Conservation (phyloP, 1,284 basidiomycete species). For the Malassezia dermatis region DNA sequence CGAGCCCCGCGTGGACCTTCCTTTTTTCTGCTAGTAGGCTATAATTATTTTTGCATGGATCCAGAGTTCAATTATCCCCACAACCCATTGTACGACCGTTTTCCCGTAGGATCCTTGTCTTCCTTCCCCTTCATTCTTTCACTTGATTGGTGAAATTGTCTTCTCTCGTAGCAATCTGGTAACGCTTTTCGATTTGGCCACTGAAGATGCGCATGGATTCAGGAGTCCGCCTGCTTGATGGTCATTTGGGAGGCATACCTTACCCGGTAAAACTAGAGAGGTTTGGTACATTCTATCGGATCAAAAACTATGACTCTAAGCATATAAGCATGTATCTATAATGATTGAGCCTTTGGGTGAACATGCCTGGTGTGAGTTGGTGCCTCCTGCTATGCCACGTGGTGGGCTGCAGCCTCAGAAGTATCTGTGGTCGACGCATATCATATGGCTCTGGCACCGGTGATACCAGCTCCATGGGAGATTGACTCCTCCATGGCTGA, state of each 20-base stretch:
- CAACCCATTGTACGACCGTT: background rate
- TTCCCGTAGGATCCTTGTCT: background rate
- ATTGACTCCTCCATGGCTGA: background rate
- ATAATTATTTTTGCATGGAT: background rate
- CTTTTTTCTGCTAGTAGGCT: background rate
- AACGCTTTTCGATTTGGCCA: background rate
- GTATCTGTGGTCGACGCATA: background rate
- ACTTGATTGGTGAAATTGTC: background rate
- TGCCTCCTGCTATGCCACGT: background rate
- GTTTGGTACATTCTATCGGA: background rate
- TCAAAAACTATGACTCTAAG: background rate
- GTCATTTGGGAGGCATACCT: constrained; percentile 61
- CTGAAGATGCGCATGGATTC: background rate
- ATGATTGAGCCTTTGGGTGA: background rate
- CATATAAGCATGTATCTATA: background rate
- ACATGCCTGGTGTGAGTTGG: background rate
- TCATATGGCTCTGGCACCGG: background rate
- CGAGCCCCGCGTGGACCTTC: constrained; percentile 21
- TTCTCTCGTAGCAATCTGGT: background rate
- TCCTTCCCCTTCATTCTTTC: background rate
- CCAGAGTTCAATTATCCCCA: background rate
- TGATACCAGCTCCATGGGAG: background rate
- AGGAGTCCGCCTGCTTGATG: constrained; percentile 50
- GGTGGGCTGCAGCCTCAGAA: background rate
- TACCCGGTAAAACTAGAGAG: background rate